Percentiles rank a stretch among this genome's conserved stretches.
Conservation (phyloP, 176 grass and related monocot species). For the Eragrostis nindensis region DNA sequence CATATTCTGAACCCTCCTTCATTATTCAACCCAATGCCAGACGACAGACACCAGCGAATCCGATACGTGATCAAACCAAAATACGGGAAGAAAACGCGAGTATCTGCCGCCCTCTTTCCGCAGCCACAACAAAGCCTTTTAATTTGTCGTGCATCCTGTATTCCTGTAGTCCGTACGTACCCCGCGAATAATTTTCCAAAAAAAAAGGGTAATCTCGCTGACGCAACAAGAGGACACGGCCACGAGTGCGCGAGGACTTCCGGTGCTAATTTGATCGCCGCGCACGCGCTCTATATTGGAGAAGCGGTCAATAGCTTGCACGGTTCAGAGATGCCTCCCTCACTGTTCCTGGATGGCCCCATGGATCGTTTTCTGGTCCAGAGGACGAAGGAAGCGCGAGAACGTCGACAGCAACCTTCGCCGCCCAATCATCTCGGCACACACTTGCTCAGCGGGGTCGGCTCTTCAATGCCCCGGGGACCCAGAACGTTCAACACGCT, state of each 20-base stretch:
- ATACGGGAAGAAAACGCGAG: not conserved
- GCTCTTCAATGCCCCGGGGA: not conserved
- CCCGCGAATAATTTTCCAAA: too few species aligned
- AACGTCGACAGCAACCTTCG: slow-evolving; percentile 12
- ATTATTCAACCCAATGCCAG: not conserved
- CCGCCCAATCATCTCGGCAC: not conserved
- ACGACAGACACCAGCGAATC: slow-evolving; percentile 7
- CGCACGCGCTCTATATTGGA: not conserved
- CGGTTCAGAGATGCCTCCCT: not conserved
- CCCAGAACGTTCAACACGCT: not conserved
- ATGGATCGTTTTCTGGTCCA: not conserved
- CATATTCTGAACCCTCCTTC: not conserved
- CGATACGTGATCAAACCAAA: not conserved
- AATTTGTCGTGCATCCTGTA: too few species aligned
- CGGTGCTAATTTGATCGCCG: not conserved
- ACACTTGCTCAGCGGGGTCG: not conserved
- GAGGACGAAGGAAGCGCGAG: not conserved
- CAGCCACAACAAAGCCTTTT: not conserved
- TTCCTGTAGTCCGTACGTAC: not conserved
- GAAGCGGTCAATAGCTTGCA: slow-evolving; percentile 13
- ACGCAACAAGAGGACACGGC: not conserved
- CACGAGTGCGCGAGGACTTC: not conserved
- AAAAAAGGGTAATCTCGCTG: too few species aligned
- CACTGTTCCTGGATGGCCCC: not conserved
- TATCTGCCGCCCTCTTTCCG: not conserved